Evolutionary conservation across 2,329 filamentous ascomycete genomes (phyloP).

Genomic region (Nectriaceae sp.): DNA sequence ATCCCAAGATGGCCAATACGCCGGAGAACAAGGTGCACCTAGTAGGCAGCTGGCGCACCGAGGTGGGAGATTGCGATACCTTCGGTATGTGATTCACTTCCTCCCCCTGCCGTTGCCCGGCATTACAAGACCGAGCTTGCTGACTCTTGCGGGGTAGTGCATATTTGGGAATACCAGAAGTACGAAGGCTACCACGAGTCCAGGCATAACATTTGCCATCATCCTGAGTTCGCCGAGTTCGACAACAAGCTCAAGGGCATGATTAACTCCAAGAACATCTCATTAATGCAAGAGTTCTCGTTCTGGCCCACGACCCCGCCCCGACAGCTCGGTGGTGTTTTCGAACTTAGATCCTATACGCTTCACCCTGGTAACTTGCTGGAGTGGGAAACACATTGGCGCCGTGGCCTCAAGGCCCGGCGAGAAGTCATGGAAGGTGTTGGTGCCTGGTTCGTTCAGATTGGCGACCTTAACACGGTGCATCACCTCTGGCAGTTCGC

Average conservation of each 20-base stretch:
- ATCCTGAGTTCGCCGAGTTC: constrained; percentile 83
- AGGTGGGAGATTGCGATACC: constrained; percentile 95
- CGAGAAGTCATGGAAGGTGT: constrained; percentile 98
- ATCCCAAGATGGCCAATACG: constrained; percentile 81
- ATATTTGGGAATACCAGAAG: constrained; percentile 99
- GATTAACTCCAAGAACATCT: constrained; percentile 81
- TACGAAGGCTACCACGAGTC: constrained; percentile 96
- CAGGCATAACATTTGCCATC: constrained; percentile 77
- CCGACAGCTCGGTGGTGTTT: constrained; percentile 85
- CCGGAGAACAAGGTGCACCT: constrained; percentile 93
- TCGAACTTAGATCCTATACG: constrained; percentile 95
- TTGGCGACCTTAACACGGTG: constrained; percentile 95
- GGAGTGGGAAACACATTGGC: constrained; percentile 99
- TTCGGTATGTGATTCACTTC: constrained; percentile 66
- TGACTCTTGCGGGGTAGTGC: constrained; percentile 59
- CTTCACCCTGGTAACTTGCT: constrained; percentile 93
- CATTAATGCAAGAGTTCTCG: constrained; percentile 98
- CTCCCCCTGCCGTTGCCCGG: too few species aligned
- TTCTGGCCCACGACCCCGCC: constrained; percentile 98
- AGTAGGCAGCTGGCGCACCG: constrained; percentile 96
- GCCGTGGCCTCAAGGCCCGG: constrained; percentile 84
- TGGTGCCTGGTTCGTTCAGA: constrained; percentile 97
- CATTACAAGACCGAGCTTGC: constrained; percentile 1
- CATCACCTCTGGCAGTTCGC: constrained; percentile 99
- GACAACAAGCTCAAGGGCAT: constrained; percentile 83